Evolutionary conservation across 495 filamentous ascomycete genomes (phyloP).

Genomic region (Neurospora tetrasperma): DNA sequence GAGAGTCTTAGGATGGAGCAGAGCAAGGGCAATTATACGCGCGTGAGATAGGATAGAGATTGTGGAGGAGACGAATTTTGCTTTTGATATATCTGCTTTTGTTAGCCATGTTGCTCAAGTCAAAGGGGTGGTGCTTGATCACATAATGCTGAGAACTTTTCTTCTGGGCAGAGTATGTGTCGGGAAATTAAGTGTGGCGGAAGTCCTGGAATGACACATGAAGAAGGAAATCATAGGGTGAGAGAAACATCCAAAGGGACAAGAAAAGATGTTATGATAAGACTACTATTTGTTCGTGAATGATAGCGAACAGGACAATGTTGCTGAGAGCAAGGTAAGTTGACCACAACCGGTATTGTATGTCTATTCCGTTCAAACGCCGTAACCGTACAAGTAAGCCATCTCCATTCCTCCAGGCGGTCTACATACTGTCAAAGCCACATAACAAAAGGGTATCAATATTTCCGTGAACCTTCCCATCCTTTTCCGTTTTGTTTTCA

Average conservation of each 20-base stretch:
- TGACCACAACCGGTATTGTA: too few species aligned
- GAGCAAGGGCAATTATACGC: conserved; percentile 51
- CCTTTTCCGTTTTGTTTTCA: not conserved
- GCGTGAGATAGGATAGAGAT: conserved; percentile 30
- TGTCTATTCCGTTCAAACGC: not conserved
- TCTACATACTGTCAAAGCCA: not conserved
- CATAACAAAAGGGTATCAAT: not conserved
- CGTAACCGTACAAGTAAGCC: not conserved
- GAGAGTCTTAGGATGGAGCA: conserved; percentile 72
- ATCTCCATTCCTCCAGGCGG: not conserved
- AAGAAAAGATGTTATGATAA: not conserved
- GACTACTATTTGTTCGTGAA: not conserved
- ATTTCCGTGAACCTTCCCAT: not conserved
- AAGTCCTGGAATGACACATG: not conserved
- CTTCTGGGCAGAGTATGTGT: not conserved
- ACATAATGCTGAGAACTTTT: not conserved
- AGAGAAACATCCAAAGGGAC: not conserved
- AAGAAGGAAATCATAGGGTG: not conserved
- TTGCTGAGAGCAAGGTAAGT: not conserved
- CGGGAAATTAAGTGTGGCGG: not conserved
- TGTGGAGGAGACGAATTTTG: not conserved
- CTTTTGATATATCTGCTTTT: not conserved
- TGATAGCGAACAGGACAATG: not conserved
- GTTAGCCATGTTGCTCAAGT: not conserved
- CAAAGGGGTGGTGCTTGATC: not conserved